Percentiles rank a stretch among this genome's conserved stretches.
phyloP scores from a whole-genome alignment of 2,329 filamentous ascomycete genomes.

The Aspergillus texensis region DNA sequence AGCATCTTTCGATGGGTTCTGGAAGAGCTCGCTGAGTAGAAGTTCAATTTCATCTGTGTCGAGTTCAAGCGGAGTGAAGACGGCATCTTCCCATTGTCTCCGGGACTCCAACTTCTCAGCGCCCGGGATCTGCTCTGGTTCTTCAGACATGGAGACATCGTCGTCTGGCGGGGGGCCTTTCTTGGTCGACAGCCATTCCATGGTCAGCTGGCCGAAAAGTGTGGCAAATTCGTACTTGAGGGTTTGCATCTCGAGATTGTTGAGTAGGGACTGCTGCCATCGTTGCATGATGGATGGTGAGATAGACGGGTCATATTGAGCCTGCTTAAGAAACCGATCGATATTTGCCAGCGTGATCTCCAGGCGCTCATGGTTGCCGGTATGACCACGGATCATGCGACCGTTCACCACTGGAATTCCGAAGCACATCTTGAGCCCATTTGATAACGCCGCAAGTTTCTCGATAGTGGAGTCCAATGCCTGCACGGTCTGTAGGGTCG shows the following conservation, averaged over 20 bases:
- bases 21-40: conserved; percentile 12
- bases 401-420: conserved; percentile 8
- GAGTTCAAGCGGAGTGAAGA: conserved; percentile 8
- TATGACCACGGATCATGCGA: not conserved
- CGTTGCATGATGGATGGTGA: conserved; percentile 10
- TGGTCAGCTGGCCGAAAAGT: conserved; percentile 16
- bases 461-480: not conserved
- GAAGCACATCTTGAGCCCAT: conserved; percentile 17
- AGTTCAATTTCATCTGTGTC: not conserved
- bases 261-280: conserved; percentile 12
- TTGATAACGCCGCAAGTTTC: conserved; percentile 2
- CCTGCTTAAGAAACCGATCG: conserved; percentile 19
- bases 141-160: not conserved
- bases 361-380: not conserved
- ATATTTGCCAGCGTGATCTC: conserved; percentile 10
- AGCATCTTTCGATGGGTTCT: not conserved
- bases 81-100: conserved; percentile 12
- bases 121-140: conserved; percentile 5
- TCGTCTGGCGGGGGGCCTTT: not conserved
- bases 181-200: conserved; percentile 19
- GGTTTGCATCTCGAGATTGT: conserved; percentile 13
- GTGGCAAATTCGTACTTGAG: conserved; percentile 20
- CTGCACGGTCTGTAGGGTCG: conserved; percentile 1
- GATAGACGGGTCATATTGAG: conserved; percentile 15
- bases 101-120: conserved; percentile 8